phyloP scores from a whole-genome alignment of 345 rosid genomes.

The Fremontodendron californicum region DNA sequence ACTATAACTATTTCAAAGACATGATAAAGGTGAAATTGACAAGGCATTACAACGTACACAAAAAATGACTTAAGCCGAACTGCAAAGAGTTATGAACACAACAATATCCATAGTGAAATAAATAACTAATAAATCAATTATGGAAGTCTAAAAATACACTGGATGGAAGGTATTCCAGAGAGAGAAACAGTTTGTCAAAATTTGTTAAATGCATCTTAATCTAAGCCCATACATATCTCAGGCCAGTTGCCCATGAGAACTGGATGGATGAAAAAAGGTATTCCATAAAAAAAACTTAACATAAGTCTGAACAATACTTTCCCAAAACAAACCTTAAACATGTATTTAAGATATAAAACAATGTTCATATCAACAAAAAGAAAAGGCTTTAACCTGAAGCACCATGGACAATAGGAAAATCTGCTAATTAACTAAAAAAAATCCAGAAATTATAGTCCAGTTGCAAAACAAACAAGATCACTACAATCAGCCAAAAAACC shows the following conservation, averaged over 20 bases:
- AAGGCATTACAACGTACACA: neutral
- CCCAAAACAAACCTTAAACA: neutral
- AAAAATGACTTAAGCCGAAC: neutral
- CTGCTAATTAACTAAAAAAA: neutral
- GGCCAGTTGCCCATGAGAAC: neutral
- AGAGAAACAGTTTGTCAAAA: neutral
- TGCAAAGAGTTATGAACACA: neutral
- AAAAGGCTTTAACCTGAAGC: neutral
- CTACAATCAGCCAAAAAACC: neutral
- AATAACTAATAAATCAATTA: neutral
- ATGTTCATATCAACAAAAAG: neutral
- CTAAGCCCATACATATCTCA: slow-evolving; percentile 1
- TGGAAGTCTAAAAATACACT: neutral
- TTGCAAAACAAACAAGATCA: slow-evolving; percentile 14
- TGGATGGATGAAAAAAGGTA: neutral
- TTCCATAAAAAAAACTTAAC: neutral
- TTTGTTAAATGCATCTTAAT: neutral
- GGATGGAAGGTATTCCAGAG: neutral
- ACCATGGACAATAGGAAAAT: slow-evolving; percentile 17
- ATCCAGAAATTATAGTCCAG: slow-evolving; percentile 7
- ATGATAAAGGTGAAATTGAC: neutral
- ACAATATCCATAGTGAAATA: neutral
- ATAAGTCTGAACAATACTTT: neutral
- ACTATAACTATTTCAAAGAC: neutral
- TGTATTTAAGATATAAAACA: no score